Percentiles rank a stretch among this genome's conserved stretches.
Evolutionary conservation across 371 early-diverging fungal genomes (phyloP).

Genomic region (Mycotypha africana): DNA sequence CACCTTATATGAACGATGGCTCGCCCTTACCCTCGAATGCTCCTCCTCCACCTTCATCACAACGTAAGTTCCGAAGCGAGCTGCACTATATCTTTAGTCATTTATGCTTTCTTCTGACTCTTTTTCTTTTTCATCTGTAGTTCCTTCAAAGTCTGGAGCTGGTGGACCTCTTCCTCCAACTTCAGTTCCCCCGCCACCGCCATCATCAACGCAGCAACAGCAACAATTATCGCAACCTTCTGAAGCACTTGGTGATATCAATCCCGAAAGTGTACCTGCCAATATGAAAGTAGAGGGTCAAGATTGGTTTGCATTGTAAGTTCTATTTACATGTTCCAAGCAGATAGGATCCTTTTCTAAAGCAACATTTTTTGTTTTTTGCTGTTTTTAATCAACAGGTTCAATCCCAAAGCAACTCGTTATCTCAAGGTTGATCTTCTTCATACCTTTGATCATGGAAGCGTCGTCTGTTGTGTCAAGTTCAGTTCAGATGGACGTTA

Average conservation of each 20-base stretch:
- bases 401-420: conserved; percentile 66
- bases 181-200: conserved; percentile 11
- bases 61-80: no score
- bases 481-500: conserved; percentile 87
- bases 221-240: no score
- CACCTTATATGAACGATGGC: conserved; percentile 37
- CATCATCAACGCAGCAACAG: no score
- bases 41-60: conserved; percentile 26
- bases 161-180: conserved; percentile 28
- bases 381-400: conserved; percentile 29
- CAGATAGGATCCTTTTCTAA: background rate
- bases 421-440: conserved; percentile 74
- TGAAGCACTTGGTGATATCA: conserved; percentile 67
- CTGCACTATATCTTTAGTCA: no score
- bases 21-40: conserved; percentile 35
- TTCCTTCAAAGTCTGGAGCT: conserved; percentile 33
- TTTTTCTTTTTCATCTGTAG: background rate
- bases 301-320: conserved; percentile 89
- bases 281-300: conserved; percentile 82
- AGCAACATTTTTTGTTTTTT: no score
- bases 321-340: background rate
- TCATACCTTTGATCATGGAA: conserved; percentile 77
- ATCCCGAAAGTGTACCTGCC: conserved; percentile 76
- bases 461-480: conserved; percentile 93
- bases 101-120: background rate